These are phyloP conservation scores for Alternaria solani DNA, from an alignment of 2,329 filamentous ascomycete species.

Conservation along the genomic window DNA sequence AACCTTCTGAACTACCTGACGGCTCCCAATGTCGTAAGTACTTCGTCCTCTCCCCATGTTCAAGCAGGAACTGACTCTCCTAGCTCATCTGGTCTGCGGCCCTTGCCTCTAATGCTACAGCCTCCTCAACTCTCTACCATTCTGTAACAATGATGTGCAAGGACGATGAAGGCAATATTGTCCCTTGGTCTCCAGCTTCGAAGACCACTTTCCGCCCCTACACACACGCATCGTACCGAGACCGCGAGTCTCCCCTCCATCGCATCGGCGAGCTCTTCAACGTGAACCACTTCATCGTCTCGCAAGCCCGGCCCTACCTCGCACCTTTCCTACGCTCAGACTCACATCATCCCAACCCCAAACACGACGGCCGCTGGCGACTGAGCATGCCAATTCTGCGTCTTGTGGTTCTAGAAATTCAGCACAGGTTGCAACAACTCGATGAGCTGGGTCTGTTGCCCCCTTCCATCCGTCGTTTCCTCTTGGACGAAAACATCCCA, in stretches of 20 bases:
- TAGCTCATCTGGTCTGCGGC: slow-evolving; percentile 83
- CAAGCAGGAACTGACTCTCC: slow-evolving; percentile 18
- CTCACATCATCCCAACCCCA: slow-evolving; percentile 74
- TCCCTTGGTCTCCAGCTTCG: slow-evolving; percentile 72
- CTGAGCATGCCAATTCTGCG: slow-evolving; percentile 66
- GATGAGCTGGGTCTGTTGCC: slow-evolving; percentile 80
- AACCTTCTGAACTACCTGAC: slow-evolving; percentile 91
- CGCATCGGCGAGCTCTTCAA: slow-evolving; percentile 86
- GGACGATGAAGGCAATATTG: slow-evolving; percentile 73
- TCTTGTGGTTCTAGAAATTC: slow-evolving; percentile 77
- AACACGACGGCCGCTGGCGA: slow-evolving; percentile 66
- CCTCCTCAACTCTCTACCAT: slow-evolving; percentile 71
- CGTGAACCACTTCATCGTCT: slow-evolving; percentile 94
- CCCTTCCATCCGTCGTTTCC: slow-evolving; percentile 72
- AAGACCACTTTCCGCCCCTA: slow-evolving; percentile 73
- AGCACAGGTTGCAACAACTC: slow-evolving; percentile 81
- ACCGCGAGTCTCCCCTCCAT: slow-evolving; percentile 72
- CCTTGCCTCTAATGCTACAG: slow-evolving; percentile 76
- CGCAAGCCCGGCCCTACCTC: slow-evolving; percentile 88
- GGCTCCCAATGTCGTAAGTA: slow-evolving; percentile 85
- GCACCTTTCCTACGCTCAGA: slow-evolving; percentile 85
- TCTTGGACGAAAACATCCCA: slow-evolving; percentile 83
- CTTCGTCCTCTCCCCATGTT: neutral
- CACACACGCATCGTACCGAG: slow-evolving; percentile 68
- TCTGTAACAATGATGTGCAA: slow-evolving; percentile 78